Conservation (phyloP, 73 alveolate genomes). For the Paramecium tetraurelia region DNA sequence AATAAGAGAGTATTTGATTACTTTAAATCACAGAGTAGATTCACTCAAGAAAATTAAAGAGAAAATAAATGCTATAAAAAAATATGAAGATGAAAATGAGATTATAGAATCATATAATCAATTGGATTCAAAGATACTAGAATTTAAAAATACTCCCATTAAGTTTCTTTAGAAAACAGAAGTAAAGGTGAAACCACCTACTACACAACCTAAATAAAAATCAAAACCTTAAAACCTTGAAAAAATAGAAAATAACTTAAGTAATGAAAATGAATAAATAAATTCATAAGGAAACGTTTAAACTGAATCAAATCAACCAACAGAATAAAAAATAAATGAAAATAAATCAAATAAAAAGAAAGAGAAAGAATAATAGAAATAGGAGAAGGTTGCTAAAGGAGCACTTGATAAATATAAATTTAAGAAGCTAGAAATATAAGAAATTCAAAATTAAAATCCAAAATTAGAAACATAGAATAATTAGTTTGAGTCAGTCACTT, state of each 20-base stretch:
- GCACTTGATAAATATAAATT: not conserved
- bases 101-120: not conserved
- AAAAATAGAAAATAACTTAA: not conserved
- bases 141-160: not conserved
- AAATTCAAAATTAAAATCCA: not conserved
- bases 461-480: not conserved
- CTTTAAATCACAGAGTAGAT: not conserved
- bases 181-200: not conserved
- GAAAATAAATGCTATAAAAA: not conserved
- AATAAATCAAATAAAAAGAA: not conserved
- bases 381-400: not conserved
- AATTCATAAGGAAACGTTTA: not conserved
- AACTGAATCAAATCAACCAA: not conserved
- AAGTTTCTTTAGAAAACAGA: not conserved
- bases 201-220: not conserved
- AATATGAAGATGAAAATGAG: not conserved
- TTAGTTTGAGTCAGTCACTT: not conserved
- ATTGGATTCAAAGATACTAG: not conserved
- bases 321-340: not conserved
- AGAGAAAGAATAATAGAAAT: not conserved
- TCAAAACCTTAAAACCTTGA: not conserved
- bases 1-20: not conserved
- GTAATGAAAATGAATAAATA: not conserved
- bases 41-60: not conserved
- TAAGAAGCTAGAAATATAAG: not conserved